Base-by-base conservation (phyloP, 2,329 filamentous ascomycete species). In the Microdochium nivale region DNA sequence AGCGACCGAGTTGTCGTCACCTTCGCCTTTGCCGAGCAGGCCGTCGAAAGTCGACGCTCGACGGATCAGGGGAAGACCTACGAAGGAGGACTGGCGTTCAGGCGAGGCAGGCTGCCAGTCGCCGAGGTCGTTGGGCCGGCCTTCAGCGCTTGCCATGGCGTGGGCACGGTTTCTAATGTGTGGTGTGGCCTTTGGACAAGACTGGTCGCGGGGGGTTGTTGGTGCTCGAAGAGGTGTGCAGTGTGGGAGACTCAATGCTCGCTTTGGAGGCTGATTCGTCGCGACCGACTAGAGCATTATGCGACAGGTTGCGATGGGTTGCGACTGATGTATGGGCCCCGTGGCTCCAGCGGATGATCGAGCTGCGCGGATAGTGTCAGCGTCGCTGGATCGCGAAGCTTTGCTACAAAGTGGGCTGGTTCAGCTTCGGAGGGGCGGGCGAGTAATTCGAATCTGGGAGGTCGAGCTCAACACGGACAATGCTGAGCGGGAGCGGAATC, bases 21-120 rank as follows among this genome's bases (percentile, higher is more conserved):
- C 64, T 19, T 64, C 61, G 9, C 66, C 68, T 52, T 67, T 70
- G 51, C 60, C 65, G 33, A 63, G 63, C 51, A 77, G 57, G 30
- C 73, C 59, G 43, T 75, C 76, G 62, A 84, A 79, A 3, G 77
- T 79, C 16, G 81, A 83, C 14, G 72, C 74, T 30, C 79, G 72
- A 47, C 79, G 73, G 53, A 84, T 81, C 1, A 78, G 79, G 2
- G 81, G 81, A 35, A 85, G 63, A 1, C 78, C 78, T 23, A 76
- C 67, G 55, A 84, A 84, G 1, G 78, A 80, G 1, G 75, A 69
- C 11, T 71, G 66, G 30, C 74, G 70, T 37, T 70, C 65, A 33
- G 71, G 67, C n/a, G 50, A 51, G 23, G 43, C 55, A 50, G 49
- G 44, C 57, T 59, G 55, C n/a, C 56, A 51, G 19, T 13, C 21